Evolutionary conservation across 2,329 filamentous ascomycete genomes (phyloP), one percentile per base, ranked within the genome.

Genomic region (Hirsutella minnesotensis): DNA sequence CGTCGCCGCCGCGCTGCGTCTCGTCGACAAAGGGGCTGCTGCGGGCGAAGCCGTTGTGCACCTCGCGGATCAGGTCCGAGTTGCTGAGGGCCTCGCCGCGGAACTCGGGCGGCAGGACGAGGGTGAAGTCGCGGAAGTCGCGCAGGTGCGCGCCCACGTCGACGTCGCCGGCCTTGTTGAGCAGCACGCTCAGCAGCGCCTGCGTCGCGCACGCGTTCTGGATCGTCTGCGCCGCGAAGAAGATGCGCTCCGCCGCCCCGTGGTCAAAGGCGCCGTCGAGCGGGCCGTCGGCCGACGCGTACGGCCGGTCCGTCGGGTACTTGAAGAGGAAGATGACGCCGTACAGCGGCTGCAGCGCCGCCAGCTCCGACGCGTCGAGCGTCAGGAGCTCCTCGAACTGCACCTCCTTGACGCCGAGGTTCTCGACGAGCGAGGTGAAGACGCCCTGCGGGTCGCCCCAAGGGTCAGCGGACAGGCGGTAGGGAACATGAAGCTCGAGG

Each of bases 291-390:
- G 73, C 66, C 47, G 63, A 63, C 31, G 68, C 77, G 67, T 71
- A 82, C 53, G 70, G 75, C 47, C 64, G 75, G 58, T 84, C 80
- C 47, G 79, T 88, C 40, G 78, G 86, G 66, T 86, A 98, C 68
- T 95, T 96, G 80, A 98, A 98, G 62, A 98, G 86, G 66, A 98
- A 98, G 58, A 98, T 95, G 52, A 98, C 87, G 56, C 92, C 92
- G 67, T 95, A 94, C 42, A 95, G 73, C 16, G 86, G 84, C 53
- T 83, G 80, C 29, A 88, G 75, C 50, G 80, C 68, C 36, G 76
- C 73, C 12, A 94, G 74, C 44, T 76, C 75, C 41, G 86, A 78
- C 7, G 86, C 71, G 53, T 96, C 90, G 50, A 98, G 80, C 1
- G 86, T 83, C 45, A 95, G 78, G 50, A 98, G 80, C 68, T 98